A percentile compares a stretch with the other conserved stretches of the same genome.
phyloP scores from a whole-genome alignment of 306 rosid species.

The Rubus idaeus region DNA sequence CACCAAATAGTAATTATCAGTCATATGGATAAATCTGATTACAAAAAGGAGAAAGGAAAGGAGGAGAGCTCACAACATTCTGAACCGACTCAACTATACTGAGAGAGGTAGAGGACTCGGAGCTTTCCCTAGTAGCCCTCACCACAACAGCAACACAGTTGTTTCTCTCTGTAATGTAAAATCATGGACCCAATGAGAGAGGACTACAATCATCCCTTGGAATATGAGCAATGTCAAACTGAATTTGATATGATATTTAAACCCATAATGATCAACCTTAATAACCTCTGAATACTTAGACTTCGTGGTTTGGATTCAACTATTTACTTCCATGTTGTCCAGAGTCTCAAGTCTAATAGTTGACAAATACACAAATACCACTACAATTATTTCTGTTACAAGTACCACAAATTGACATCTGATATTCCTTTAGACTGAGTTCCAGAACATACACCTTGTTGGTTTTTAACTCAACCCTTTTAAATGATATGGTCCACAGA shows the following conservation, averaged over 20 bases:
- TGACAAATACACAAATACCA: constrained; percentile 7
- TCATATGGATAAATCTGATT: neutral
- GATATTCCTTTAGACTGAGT: neutral
- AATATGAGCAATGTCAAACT: neutral
- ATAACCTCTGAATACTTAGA: neutral
- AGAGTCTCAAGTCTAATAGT: neutral
- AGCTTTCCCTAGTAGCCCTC: constrained; percentile 67
- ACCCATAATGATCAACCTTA: neutral
- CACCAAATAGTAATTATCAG: neutral
- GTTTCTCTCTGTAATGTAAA: constrained; percentile 45
- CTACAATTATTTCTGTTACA: neutral
- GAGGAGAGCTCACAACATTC: constrained; percentile 67
- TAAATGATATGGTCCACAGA: neutral
- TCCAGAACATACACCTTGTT: neutral
- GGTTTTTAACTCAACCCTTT: neutral
- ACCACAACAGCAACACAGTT: constrained; percentile 38
- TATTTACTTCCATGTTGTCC: constrained; percentile 2
- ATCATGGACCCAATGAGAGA: constrained; percentile 6
- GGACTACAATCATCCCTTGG: neutral
- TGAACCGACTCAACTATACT: constrained; percentile 67
- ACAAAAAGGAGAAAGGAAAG: constrained; percentile 13
- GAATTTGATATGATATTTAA: neutral
- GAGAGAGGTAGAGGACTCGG: constrained; percentile 72
- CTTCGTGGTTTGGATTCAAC: constrained; percentile 4
- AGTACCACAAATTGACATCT: neutral